These are phyloP conservation scores for Dictyostelium capitatum DNA, from an alignment of 78 protist species.

Conservation along the genomic window DNA sequence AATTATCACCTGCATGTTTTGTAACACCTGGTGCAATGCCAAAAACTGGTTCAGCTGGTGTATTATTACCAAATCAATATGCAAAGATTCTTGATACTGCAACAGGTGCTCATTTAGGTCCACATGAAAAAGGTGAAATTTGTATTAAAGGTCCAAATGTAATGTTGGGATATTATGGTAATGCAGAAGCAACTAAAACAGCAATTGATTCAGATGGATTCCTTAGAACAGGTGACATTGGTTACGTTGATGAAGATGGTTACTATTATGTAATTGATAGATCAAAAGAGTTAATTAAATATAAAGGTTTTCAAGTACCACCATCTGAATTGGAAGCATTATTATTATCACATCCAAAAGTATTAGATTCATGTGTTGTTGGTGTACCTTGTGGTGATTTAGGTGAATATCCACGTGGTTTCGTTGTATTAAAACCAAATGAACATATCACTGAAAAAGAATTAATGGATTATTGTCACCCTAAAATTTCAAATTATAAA, in stretches of 20 bases:
- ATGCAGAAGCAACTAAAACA: conserved; percentile 83
- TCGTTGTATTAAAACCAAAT: conserved; percentile 83
- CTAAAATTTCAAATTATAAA: conserved; percentile 84
- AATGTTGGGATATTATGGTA: conserved; percentile 90
- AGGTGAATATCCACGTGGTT: conserved; percentile 95
- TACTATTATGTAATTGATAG: conserved; percentile 84
- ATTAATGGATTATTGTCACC: conserved; percentile 29
- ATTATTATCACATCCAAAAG: conserved; percentile 82
- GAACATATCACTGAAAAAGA: conserved; percentile 67
- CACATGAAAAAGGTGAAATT: conserved; percentile 53
- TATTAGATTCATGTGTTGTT: conserved; percentile 91
- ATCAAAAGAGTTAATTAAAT: conserved; percentile 88
- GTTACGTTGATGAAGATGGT: conserved; percentile 81
- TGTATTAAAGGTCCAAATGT: conserved; percentile 90
- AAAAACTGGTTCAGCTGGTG: conserved; percentile 63
- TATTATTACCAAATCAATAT: conserved; percentile 59
- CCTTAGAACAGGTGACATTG: conserved; percentile 95
- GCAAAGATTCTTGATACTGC: conserved; percentile 26
- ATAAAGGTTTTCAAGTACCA: conserved; percentile 96
- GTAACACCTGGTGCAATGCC: conserved; percentile 20
- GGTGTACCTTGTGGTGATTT: conserved; percentile 74
- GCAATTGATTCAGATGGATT: conserved; percentile 86
- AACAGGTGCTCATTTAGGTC: conserved; percentile 38
- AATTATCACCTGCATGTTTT: conserved; percentile 81
- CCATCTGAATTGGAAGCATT: conserved; percentile 96